Base-by-base conservation (phyloP, 73 alveolate genomes). In the Breviolum minutum region DNA sequence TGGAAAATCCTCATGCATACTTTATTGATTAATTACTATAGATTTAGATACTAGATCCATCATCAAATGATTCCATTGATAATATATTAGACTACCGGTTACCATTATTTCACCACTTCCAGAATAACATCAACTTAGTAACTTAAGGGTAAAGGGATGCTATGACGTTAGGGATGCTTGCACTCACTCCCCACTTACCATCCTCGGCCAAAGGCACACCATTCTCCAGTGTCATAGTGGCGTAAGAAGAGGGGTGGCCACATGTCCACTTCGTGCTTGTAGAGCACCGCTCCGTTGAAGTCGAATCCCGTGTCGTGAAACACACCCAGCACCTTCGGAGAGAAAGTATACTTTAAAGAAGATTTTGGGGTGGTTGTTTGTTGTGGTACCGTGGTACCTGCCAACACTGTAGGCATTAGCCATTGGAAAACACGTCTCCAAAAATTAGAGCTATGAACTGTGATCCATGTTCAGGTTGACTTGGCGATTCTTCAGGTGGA, bases 161-260 rank as follows among this genome's bases (percentile, higher is more conserved):
- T 68, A 68, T 68, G 77, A 14, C 24, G 77, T 68, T 17, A 66
- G 77, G 24, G 17, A 14, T 68, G 77, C 0, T 17, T 13, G 17
- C 74, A 66, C 74, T 17, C 74, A 14, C 77, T 22, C 77, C n/a
- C 17, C 77, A 66, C 17, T 17, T 22, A 1, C 77, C 77, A 22
- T 17, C 74, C 17, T 13, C 9, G 11, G 63, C 29, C 69, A 16
- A 22, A 40, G 89, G 69, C 68, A 62, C 89, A 92, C 97, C 86
- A 79, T 17, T 92, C 89, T 10, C 68, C 32, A 22, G 63, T 6
- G 54, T n/a, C 54, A 64, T 92, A 92, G 68, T 73, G 68, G 66
- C 97, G 97, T 48, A 92, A 48, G 86, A 92, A 92, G 69, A 92
- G 97, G 20, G 97, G 97, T 6, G 97, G 97, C 97, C 97, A 92